These are phyloP conservation scores for Pyrenophora graminea DNA, from an alignment of 2,329 filamentous ascomycete genomes.

Conservation along the genomic window DNA sequence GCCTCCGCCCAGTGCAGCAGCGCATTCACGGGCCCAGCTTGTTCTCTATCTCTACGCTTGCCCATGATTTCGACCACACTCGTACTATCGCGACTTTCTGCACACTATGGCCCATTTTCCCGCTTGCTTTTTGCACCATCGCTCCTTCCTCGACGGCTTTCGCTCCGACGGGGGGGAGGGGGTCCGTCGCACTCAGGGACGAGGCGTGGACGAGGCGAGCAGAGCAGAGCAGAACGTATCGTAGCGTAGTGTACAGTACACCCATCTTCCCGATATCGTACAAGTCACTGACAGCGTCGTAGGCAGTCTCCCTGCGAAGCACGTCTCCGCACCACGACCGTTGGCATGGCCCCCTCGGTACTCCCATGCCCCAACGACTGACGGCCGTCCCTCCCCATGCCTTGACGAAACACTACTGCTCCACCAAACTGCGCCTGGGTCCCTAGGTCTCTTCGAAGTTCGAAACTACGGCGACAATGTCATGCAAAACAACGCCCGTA, in stretches of 20 bases:
- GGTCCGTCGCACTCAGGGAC: slow-evolving; percentile 2
- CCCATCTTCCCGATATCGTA: neutral
- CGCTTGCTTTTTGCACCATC: slow-evolving; percentile 1
- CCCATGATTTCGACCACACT: neutral
- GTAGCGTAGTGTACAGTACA: slow-evolving; percentile 1
- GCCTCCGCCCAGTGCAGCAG: slow-evolving; percentile 16
- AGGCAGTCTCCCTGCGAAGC: neutral
- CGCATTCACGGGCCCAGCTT: neutral
- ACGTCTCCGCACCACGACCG: slow-evolving; percentile 1
- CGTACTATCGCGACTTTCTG: neutral
- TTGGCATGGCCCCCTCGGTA: slow-evolving; percentile 1
- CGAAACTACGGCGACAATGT: neutral
- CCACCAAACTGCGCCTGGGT: neutral
- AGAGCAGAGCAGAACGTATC: neutral
- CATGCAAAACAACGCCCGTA: too few species aligned
- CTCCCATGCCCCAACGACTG: neutral
- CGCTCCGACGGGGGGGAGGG: neutral
- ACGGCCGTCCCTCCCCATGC: slow-evolving; percentile 4
- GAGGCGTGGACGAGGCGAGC: neutral
- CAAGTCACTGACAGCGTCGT: slow-evolving; percentile 5
- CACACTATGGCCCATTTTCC: neutral
- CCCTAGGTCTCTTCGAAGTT: neutral
- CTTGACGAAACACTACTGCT: neutral
- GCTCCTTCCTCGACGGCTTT: slow-evolving; percentile 5
- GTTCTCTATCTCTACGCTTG: neutral